Percentiles rank a stretch among this genome's conserved stretches.
Conservation (phyloP, 768 basidiomycete species). For the Termitomyces sp. region DNA sequence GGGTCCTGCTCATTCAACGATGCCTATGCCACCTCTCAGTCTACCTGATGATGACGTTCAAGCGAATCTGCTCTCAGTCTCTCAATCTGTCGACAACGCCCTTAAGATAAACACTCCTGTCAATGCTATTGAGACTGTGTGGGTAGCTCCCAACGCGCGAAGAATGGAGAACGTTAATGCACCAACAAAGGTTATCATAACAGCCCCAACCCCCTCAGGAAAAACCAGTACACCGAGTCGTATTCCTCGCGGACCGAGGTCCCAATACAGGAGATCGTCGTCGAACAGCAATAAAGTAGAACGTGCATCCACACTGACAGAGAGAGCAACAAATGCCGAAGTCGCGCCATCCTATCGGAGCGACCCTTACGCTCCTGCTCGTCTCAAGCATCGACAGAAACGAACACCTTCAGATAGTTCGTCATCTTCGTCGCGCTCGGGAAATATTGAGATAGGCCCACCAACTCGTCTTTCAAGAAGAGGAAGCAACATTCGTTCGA, state of each 20-base stretch:
- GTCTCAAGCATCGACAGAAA: constrained; percentile 25
- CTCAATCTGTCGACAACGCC: constrained; percentile 1
- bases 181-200: constrained; percentile 50
- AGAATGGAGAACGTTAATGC: constrained; percentile 42
- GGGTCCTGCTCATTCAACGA: constrained; percentile 14
- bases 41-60: background rate
- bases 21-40: constrained; percentile 13
- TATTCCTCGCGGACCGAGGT: constrained; percentile 42
- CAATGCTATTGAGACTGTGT: constrained; percentile 10
- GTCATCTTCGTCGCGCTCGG: constrained; percentile 15
- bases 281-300: constrained; percentile 21
- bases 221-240: constrained; percentile 31
- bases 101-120: background rate
- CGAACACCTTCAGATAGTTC: constrained; percentile 26
- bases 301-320: constrained; percentile 23
- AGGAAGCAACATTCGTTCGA: constrained; percentile 10
- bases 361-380: constrained; percentile 30
- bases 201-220: constrained; percentile 46
- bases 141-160: constrained; percentile 20
- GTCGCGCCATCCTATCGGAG: constrained; percentile 15
- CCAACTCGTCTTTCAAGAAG: constrained; percentile 17
- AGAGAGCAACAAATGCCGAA: constrained; percentile 20
- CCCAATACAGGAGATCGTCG: constrained; percentile 28
- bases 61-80: background rate
- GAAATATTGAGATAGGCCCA: constrained; percentile 6